Evolutionary conservation across 768 basidiomycete genomes (phyloP), one percentile per base, ranked within the genome.

Genomic region (Mycena haematopus): DNA sequence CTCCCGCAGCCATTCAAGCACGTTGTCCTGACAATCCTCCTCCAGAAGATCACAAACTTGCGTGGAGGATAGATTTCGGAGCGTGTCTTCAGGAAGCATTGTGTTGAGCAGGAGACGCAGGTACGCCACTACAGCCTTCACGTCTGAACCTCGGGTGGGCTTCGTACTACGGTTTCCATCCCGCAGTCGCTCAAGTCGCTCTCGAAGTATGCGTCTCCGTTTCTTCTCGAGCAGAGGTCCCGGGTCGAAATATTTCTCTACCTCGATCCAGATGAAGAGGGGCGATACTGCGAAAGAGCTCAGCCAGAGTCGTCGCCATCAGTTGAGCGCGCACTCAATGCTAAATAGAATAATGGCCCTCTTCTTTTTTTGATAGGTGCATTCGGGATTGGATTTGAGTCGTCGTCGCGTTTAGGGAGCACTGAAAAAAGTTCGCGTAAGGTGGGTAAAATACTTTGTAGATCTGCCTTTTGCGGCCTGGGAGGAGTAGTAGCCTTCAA

Each of bases 161-260:
- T 15, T 29, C 19, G 40, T 25, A 13, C 44, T 33, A 14, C 44
- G 49, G 40, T 36, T 52, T 31, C 13, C 47, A 6, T 56, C 57
- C 24, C 55, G 66, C 36, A 67, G 59, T 17, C 31, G 49, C 4
- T 8, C 21, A n/a, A 67, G 55, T 9, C 66, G 58, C 19, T 51
- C 62, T 3, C 50, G 52, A 11, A 67, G 50, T 14, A 58, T 24
- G 21, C 47, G 66, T 33, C 31, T 52, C 27, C 66, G 62, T 58
- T 63, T 67, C 36, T 67, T 63, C 44, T 66, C 65, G 35, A 66
- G 40, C 9, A 62, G 61, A 8, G 66, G 66, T 31, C 53, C 27
- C 1, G 66, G 44, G 42, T 67, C 66, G 31, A 67, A 58, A 33
- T 67, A 45, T 19, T 51, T 52, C 29, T 67, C 66, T n/a, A 60